Evolutionary conservation across 768 basidiomycete species (phyloP).

Genomic region (Pisolithus tinctorius): DNA sequence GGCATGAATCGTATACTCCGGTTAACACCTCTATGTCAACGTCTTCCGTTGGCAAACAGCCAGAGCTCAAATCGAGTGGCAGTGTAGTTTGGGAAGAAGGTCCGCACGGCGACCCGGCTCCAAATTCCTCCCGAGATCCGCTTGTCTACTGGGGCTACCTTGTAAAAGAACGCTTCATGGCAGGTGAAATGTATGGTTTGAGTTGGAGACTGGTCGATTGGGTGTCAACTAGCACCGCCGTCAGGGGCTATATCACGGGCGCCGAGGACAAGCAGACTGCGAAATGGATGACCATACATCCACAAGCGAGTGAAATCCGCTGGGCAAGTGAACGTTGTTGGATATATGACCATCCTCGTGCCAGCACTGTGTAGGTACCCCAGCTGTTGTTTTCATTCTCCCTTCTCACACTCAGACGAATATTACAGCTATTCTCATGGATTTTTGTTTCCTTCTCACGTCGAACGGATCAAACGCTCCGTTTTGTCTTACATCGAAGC

Average conservation of each 20-base stretch:
- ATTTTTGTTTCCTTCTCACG: conserved; percentile 89
- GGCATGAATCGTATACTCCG: conserved; percentile 19
- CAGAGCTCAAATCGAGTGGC: not conserved
- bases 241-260: conserved; percentile 64
- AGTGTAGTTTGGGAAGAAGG: not conserved
- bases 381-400: not conserved
- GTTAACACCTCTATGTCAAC: conserved; percentile 6
- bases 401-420: conserved; percentile 3
- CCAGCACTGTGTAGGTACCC: conserved; percentile 77
- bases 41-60: not conserved
- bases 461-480: conserved; percentile 54
- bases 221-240: conserved; percentile 66
- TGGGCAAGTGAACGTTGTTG: conserved; percentile 93
- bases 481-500: conserved; percentile 49
- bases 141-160: conserved; percentile 87
- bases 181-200: conserved; percentile 86
- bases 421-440: conserved; percentile 82
- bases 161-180: conserved; percentile 92
- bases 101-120: conserved; percentile 6
- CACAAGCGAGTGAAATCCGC: conserved; percentile 66
- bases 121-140: conserved; percentile 42
- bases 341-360: conserved; percentile 97
- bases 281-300: conserved; percentile 88
- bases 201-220: conserved; percentile 86
- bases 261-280: conserved; percentile 93